Evolutionary conservation across 1,284 basidiomycete genomes (phyloP).

Genomic region (Somion occarium): DNA sequence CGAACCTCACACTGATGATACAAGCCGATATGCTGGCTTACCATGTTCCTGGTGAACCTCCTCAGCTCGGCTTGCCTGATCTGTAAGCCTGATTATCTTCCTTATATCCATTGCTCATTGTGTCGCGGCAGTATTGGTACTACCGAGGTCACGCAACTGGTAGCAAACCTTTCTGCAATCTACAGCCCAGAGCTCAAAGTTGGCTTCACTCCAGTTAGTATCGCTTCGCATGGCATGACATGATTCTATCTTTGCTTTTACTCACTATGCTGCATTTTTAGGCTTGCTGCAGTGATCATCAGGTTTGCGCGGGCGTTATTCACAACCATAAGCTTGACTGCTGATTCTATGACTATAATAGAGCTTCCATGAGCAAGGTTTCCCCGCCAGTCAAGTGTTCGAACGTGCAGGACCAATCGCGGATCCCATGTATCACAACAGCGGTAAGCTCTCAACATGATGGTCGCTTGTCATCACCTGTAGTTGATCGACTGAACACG

Average conservation of each 20-base stretch:
- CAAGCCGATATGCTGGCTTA: constrained; percentile 90
- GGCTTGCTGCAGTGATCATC: constrained; percentile 88
- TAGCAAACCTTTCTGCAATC: constrained; percentile 65
- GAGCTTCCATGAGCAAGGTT: constrained; percentile 81
- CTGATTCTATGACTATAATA: constrained; percentile 26
- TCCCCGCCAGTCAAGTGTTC: constrained; percentile 77
- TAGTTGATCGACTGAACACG: too few species aligned
- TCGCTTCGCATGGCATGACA: constrained; percentile 19
- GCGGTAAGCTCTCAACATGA: constrained; percentile 38
- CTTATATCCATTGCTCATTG: neutral
- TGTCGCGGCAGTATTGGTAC: constrained; percentile 61
- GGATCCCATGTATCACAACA: constrained; percentile 86
- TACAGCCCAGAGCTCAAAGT: constrained; percentile 82
- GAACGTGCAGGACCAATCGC: constrained; percentile 79
- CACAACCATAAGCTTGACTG: too few species aligned
- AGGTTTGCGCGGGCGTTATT: constrained; percentile 34
- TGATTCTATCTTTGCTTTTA: neutral
- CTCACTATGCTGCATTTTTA: constrained; percentile 18
- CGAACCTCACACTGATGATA: constrained; percentile 75
- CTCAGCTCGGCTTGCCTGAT: constrained; percentile 75
- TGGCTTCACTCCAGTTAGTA: constrained; percentile 65
- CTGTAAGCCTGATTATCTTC: constrained; percentile 33
- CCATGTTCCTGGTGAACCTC: constrained; percentile 66
- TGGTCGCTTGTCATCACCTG: too few species aligned
- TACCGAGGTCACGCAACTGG: constrained; percentile 67